Conservation (phyloP, 768 basidiomycete species). For the Psilocybe sp. region DNA sequence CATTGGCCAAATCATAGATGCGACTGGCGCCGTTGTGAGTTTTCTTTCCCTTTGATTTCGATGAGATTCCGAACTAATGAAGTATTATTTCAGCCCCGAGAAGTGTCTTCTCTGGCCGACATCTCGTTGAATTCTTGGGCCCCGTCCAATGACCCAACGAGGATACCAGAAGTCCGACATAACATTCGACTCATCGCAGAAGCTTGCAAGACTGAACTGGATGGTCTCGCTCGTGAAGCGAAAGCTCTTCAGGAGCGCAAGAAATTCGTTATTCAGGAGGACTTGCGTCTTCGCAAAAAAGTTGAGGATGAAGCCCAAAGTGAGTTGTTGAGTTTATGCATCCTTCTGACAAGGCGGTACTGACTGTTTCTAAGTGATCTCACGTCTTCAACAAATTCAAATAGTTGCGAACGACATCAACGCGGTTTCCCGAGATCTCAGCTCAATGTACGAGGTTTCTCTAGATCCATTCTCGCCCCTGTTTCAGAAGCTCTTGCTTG, state of each 20-base stretch:
- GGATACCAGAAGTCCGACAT: conserved; percentile 95
- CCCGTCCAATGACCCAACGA: conserved; percentile 80
- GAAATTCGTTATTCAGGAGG: conserved; percentile 69
- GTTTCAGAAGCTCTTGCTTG: conserved; percentile 68
- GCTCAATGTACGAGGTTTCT: conserved; percentile 65
- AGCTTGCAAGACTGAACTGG: conserved; percentile 78
- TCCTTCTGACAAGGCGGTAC: neutral
- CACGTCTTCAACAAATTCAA: conserved; percentile 74
- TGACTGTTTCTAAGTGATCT: conserved; percentile 53
- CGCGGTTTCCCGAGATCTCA: conserved; percentile 58
- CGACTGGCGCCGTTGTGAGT: conserved; percentile 87
- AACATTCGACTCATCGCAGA: conserved; percentile 88
- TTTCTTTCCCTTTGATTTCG: neutral
- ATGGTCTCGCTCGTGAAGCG: conserved; percentile 88
- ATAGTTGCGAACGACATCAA: conserved; percentile 72
- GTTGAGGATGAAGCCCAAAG: conserved; percentile 77
- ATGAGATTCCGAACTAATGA: conserved; percentile 6
- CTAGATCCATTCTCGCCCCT: conserved; percentile 71
- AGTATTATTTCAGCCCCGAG: conserved; percentile 61
- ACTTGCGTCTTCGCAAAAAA: conserved; percentile 62
- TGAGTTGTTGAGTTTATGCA: conserved; percentile 31
- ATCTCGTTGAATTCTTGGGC: conserved; percentile 78
- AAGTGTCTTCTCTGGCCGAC: conserved; percentile 83
- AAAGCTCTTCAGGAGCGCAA: conserved; percentile 78
- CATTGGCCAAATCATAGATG: conserved; percentile 90